A percentile compares a stretch with the other conserved stretches of the same genome.
These are phyloP conservation scores for Vitis rupestris DNA, from an alignment of 164 flowering plant genomes.

Conservation along the genomic window DNA sequence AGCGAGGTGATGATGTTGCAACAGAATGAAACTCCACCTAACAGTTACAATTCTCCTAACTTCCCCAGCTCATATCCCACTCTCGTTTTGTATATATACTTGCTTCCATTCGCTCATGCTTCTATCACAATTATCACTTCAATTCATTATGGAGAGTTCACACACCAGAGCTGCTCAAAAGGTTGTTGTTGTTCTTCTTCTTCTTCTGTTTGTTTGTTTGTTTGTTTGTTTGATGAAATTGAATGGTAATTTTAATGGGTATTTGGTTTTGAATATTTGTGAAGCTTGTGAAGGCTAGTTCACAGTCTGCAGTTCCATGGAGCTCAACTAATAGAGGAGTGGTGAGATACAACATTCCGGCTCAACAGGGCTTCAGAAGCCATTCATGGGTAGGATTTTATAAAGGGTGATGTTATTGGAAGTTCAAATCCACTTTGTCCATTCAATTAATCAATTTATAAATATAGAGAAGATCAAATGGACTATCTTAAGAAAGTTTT, in stretches of 20 bases:
- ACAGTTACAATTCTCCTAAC: conserved; percentile 38
- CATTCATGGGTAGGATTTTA: conserved; percentile 10
- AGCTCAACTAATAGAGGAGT: conserved; percentile 21
- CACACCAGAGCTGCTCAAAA: conserved; percentile 24
- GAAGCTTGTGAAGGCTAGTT: conserved; percentile 25
- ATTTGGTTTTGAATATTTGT: conserved; percentile 2
- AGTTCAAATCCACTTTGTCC: not conserved
- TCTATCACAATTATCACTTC: not conserved
- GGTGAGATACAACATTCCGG: conserved; percentile 15
- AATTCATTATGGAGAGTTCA: conserved; percentile 25
- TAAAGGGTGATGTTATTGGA: not conserved
- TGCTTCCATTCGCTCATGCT: not conserved
- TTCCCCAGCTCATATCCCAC: not conserved
- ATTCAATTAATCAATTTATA: not conserved
- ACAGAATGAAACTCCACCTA: conserved; percentile 19
- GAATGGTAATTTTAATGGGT: not conserved
- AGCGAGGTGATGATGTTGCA: conserved; percentile 34
- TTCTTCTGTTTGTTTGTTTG: not conserved
- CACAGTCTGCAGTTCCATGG: conserved; percentile 25
- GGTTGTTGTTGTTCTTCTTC: conserved; percentile 11
- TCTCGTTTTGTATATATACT: conserved; percentile 11
- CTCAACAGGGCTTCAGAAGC: conserved; percentile 9
- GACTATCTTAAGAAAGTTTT: no score
- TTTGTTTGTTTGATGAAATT: not conserved
- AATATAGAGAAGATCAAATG: no score